Conservation (phyloP, 2,329 filamentous ascomycete genomes). For the Arthroderma sp. region DNA sequence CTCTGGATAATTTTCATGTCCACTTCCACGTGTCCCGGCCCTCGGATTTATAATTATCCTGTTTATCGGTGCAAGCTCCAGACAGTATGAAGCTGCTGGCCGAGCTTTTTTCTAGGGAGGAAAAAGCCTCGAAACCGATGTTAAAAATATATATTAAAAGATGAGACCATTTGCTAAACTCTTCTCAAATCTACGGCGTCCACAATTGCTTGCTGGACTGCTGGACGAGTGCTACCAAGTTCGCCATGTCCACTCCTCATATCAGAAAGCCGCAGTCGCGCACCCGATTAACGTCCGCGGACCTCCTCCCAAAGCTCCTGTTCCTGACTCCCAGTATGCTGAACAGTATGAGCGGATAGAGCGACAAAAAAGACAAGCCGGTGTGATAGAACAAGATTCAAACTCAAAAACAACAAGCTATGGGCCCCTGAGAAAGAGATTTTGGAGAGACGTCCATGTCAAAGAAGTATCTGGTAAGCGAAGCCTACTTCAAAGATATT, state of each 20-base stretch:
- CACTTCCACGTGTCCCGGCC: too few species aligned
- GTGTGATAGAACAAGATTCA: conserved; percentile 32
- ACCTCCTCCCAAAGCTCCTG: conserved; percentile 46
- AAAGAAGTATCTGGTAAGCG: conserved; percentile 48
- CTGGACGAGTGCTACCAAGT: conserved; percentile 1
- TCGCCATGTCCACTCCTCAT: conserved; percentile 23
- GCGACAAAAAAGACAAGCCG: conserved; percentile 38
- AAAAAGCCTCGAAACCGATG: too few species aligned
- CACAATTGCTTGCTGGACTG: neutral
- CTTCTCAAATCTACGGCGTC: neutral
- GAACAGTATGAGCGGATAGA: conserved; percentile 27
- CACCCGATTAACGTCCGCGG: conserved; percentile 46
- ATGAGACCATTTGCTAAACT: too few species aligned
- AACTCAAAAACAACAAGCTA: conserved; percentile 8
- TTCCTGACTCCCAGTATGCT: conserved; percentile 35
- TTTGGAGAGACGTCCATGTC: conserved; percentile 77
- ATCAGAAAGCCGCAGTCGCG: conserved; percentile 37
- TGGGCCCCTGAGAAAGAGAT: conserved; percentile 53
- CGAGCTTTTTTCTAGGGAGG: too few species aligned
- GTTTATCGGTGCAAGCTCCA: too few species aligned
- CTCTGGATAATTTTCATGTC: too few species aligned
- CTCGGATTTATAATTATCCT: too few species aligned
- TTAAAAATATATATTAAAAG: too few species aligned
- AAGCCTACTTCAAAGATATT: neutral
- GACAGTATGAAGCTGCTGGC: too few species aligned